A percentile compares a stretch with the other conserved stretches of the same genome.
Conservation (phyloP, 2,329 filamentous ascomycete species). For the Cryphonectria naterciae region DNA sequence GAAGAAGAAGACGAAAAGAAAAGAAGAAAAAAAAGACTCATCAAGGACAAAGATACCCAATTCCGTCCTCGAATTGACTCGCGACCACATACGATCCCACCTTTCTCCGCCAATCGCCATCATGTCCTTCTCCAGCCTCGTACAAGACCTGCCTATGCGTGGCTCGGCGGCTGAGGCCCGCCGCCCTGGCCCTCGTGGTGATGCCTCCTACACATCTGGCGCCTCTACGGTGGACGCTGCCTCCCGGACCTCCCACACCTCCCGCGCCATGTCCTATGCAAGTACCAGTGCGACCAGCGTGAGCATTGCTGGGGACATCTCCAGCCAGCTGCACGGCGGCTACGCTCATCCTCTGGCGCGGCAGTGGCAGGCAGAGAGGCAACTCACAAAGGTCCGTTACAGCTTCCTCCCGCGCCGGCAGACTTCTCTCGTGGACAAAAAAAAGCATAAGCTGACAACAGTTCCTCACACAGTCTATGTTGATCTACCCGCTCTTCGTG, state of each 20-base stretch:
- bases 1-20: too few species aligned
- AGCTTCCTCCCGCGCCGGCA: not conserved
- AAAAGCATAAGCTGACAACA: slow-evolving; percentile 10
- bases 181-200: slow-evolving; percentile 51
- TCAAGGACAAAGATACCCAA: not conserved
- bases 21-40: not conserved
- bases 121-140: slow-evolving; percentile 72
- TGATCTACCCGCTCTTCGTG: slow-evolving; percentile 96
- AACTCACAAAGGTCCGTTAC: slow-evolving; percentile 76
- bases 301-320: slow-evolving; percentile 75
- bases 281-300: slow-evolving; percentile 71
- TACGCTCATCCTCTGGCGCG: slow-evolving; percentile 80
- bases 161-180: slow-evolving; percentile 47
- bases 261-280: slow-evolving; percentile 66
- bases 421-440: not conserved
- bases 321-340: slow-evolving; percentile 80
- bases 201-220: slow-evolving; percentile 43
- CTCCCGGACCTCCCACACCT: slow-evolving; percentile 64
- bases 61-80: not conserved
- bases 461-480: slow-evolving; percentile 73
- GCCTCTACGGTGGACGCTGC: slow-evolving; percentile 61
- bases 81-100: not conserved
- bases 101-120: slow-evolving; percentile 23
- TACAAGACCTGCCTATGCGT: slow-evolving; percentile 66
- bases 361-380: slow-evolving; percentile 82